These are phyloP conservation scores for Penicillium sp. DNA, from an alignment of 2,329 filamentous ascomycete species.

Conservation along the genomic window DNA sequence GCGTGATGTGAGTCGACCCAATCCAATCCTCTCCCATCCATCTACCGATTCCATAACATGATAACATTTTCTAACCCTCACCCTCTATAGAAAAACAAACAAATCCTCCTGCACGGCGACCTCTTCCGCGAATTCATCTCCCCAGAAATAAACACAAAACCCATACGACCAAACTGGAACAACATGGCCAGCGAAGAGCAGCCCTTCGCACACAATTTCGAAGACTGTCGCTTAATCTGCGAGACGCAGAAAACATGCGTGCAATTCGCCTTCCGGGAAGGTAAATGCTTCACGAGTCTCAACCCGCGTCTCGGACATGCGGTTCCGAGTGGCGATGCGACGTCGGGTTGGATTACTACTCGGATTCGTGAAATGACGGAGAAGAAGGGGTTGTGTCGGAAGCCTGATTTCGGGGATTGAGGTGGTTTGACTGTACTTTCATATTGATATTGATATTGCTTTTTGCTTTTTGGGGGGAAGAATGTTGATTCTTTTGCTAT, in stretches of 20 bases:
- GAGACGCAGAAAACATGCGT: constrained; percentile 27
- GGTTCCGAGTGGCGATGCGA: constrained; percentile 15
- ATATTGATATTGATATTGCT: background rate
- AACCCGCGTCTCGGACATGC: constrained; percentile 34
- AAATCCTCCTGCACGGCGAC: constrained; percentile 37
- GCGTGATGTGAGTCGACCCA: constrained; percentile 55
- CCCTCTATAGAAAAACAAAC: constrained; percentile 22
- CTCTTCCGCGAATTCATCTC: constrained; percentile 41
- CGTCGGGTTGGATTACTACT: constrained; percentile 36
- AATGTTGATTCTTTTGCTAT: background rate
- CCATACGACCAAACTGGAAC: constrained; percentile 34
- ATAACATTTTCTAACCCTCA: background rate
- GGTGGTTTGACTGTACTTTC: background rate
- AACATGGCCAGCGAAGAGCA: constrained; percentile 38
- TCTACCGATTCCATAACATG: background rate
- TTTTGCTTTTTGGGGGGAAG: background rate
- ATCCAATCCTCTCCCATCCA: background rate
- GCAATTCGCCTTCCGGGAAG: constrained; percentile 35
- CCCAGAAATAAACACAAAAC: constrained; percentile 31
- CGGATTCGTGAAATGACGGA: constrained; percentile 33
- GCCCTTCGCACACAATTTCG: constrained; percentile 25
- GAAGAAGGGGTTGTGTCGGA: constrained; percentile 28
- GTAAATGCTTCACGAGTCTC: constrained; percentile 32
- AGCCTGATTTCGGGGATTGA: constrained; percentile 29
- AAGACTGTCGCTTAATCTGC: constrained; percentile 36